Evolutionary conservation across 441 rosid genomes (phyloP), one percentile per base, ranked within the genome.

Genomic region (Viola pubescens): DNA sequence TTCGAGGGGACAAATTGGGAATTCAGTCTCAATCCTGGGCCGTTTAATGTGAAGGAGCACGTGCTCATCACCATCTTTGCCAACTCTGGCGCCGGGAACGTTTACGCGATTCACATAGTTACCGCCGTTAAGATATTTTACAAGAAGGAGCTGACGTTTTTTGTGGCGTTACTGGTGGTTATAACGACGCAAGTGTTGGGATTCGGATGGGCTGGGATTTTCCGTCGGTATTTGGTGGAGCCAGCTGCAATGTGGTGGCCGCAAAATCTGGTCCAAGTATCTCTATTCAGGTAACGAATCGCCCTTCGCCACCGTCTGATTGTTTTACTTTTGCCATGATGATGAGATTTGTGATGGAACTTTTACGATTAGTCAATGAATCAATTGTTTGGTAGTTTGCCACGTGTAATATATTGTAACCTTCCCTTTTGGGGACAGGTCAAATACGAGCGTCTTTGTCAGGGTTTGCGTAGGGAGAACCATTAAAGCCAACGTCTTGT

Each of bases 241-340:
- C 98, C 98, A 26, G 87, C 98, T 16, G 79, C 89, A 2, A 91
- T 91, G 96, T 91, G 98, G 98, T 91, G 98, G 98, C 98, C 98
- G 37, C 86, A 89, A 46, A 91, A 91, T 73, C 89, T 91, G 38
- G 98, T 88, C 43, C 98, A 88, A 67, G 98, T 91, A 37, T 91
- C 98, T 56, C 77, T 91, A 3, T 91, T 91, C 82, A 81, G 97
- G 96, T 65, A 56, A 57, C 26, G 42, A 7, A 13, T 40, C 34
- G 34, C 34, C 34, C 34, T 0, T 26, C 2, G 3, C 34, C 34
- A 26, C 34, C 34, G 34, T 26, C 34, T 26, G 34, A 26, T 26
- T 26, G 34, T 26, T 26, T 26, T 26, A 26, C 34, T 26, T 26
- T 26, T 26, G 2, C 34, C 2, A 2, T 26, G 34, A 26, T 26